Evolutionary conservation across 140 eudicot genomes (phyloP), one percentile per base, ranked within the genome.

Genomic region (Cichorium intybus): DNA sequence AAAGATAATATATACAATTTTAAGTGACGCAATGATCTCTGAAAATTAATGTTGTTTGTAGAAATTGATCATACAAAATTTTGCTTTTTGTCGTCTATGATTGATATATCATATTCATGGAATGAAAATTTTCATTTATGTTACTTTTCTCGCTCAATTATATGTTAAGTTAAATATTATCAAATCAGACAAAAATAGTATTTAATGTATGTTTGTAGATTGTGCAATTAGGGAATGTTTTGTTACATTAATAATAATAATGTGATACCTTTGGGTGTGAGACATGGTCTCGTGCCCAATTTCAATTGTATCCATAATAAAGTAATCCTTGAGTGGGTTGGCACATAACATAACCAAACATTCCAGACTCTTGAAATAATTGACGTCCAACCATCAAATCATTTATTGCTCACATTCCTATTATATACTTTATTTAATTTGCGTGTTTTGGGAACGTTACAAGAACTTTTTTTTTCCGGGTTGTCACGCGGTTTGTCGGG

Each of bases 331-430:
- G 54, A 17, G 68, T 60, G 35, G 62, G 54, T 60, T 60, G 62
- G n/a, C 62, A 60, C 62, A 55, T 12, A 70, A 14, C 62, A 43
- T 60, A 60, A 49, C 76, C 76, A 70, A 60, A 60, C 69, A 60
- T 70, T 70, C 69, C 76, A 23, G 23, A 33, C 54, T 50, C 53
- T 24, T 6, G 29, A 58, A 70, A 59, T 70, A 59, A 70, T 58
- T 70, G 68, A 70, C 60, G 48, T 55, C 31, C 51, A 46, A 54
- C 45, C 41, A 27, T 52, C 46, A 23, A 28, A 58, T 10, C 49
- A 69, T 58, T 69, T 69, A 58, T 58, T 58, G 75, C 61, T 22
- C 52, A 15, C 56, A 21, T 59, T 58, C 37, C n/a, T n/a, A n/a
- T n/a, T n/a, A 58, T 59, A 17, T 48, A 20, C 60, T 41, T 48